Base-by-base conservation (phyloP, 2,329 filamentous ascomycete genomes). In the Cladophialophora yegresii region DNA sequence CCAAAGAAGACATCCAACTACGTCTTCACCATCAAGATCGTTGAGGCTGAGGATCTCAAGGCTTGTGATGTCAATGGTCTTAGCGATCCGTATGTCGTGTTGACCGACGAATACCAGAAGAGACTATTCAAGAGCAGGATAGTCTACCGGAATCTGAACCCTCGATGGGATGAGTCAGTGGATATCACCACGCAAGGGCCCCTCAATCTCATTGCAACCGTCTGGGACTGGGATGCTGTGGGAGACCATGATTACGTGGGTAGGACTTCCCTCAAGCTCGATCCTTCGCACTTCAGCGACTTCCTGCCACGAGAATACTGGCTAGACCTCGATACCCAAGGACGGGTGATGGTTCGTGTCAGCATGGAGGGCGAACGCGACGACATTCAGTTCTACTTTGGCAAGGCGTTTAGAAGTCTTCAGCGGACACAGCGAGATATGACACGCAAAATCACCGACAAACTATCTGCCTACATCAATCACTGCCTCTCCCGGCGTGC, bases 311-410 rank as follows among this genome's bases (percentile, higher is more conserved):
- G 93, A 68, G 95, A 99, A 76, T 98, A 96, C 76, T 99, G 95
- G 95, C 85, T 99, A 20, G 93, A 98, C 74, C 85, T 99, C 54
- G 95, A 99, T 75, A 96, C 93, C 0, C 95, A 99, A 76, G 95
- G 95, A 7, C 86, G 93, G 57, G 78, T 99, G 33, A 79, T 99
- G 63, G 85, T 99, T 58, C 86, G 93, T 67, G 92, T 99, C 58
- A 97, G 92, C 75, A 99, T 99, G 95, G 95, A 99, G 79, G 95
- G 95, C 58, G 95, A 99, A 78, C 86, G 95, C 67, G 95, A 99
- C 75, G 95, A 99, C 75, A 99, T 99, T 64, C 91, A 97, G 73
- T 99, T 99, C 77, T 93, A 97, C 74, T 98, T 98, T 77, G 95
- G 93, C 72, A 98, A 97, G 78, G 91, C 95, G 28, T 99, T 99